These are phyloP conservation scores for Candida palmyrensis DNA, from an alignment of 805 yeast species.

Conservation along the genomic window DNA sequence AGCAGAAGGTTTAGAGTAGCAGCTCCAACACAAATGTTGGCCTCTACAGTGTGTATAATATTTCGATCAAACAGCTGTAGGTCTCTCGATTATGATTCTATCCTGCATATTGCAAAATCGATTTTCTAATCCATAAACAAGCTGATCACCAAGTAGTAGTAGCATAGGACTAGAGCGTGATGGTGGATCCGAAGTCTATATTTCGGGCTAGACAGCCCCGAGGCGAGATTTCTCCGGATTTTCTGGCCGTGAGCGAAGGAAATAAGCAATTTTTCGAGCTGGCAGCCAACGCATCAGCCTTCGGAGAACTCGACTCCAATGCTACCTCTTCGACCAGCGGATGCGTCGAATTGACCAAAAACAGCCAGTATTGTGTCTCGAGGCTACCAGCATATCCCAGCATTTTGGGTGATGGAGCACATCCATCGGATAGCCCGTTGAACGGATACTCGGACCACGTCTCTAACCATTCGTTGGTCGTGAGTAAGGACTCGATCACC, in stretches of 20 bases:
- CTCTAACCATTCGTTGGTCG: constrained; percentile 45
- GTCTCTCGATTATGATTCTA: too few species aligned
- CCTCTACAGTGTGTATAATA: too few species aligned
- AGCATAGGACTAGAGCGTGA: too few species aligned
- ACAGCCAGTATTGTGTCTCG: constrained; percentile 52
- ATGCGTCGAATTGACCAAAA: constrained; percentile 48
- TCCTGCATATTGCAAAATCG: too few species aligned
- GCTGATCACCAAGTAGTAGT: too few species aligned
- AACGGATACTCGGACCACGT: constrained; percentile 44
- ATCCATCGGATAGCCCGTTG: constrained; percentile 5
- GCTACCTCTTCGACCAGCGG: neutral
- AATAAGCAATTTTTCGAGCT: too few species aligned
- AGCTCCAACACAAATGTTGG: too few species aligned
- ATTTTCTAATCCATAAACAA: too few species aligned
- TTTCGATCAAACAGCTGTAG: too few species aligned
- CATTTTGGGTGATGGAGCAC: constrained; percentile 19
- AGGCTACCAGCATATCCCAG: constrained; percentile 54
- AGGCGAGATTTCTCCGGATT: neutral
- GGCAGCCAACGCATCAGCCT: too few species aligned
- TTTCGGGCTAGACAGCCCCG: constrained; percentile 12
- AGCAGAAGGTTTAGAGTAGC: constrained; percentile 20
- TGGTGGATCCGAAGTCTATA: constrained; percentile 7
- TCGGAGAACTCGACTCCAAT: neutral
- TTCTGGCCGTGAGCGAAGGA: too few species aligned
- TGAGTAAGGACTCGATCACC: constrained; percentile 46